phyloP scores from a whole-genome alignment of 768 basidiomycete species.

The Lentinula sp. region DNA sequence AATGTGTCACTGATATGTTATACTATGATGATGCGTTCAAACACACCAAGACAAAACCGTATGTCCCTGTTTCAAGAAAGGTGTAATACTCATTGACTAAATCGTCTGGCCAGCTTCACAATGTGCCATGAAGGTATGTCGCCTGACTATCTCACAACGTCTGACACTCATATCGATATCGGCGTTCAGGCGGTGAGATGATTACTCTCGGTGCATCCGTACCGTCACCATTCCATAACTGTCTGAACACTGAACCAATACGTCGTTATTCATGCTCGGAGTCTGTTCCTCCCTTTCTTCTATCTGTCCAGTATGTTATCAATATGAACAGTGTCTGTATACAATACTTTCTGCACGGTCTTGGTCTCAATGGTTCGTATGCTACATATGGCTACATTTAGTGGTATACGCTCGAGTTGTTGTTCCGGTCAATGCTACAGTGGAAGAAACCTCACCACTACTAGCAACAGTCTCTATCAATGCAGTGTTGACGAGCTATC shows the following conservation, averaged over 20 bases:
- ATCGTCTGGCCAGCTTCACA: background rate
- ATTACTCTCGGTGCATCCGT: background rate
- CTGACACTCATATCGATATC: background rate
- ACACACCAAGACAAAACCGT: background rate
- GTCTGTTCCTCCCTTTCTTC: background rate
- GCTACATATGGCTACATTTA: background rate
- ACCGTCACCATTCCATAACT: background rate
- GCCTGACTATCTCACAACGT: background rate
- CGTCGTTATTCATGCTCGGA: background rate
- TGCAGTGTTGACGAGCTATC: slow-evolving; percentile 2
- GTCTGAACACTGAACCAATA: background rate
- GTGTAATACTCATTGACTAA: background rate
- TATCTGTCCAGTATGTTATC: background rate
- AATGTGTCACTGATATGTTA: slow-evolving; percentile 2
- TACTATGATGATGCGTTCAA: background rate
- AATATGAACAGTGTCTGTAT: background rate
- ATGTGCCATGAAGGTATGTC: slow-evolving; percentile 6
- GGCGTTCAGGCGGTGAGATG: background rate
- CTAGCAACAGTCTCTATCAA: background rate
- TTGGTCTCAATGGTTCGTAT: background rate
- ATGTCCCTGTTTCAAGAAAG: background rate
- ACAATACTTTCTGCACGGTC: background rate
- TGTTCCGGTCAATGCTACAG: background rate
- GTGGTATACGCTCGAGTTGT: background rate
- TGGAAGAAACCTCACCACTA: background rate